These are phyloP conservation scores for Dothideomycetes sp. DNA, from an alignment of 2,329 filamentous ascomycete genomes.

Conservation along the genomic window DNA sequence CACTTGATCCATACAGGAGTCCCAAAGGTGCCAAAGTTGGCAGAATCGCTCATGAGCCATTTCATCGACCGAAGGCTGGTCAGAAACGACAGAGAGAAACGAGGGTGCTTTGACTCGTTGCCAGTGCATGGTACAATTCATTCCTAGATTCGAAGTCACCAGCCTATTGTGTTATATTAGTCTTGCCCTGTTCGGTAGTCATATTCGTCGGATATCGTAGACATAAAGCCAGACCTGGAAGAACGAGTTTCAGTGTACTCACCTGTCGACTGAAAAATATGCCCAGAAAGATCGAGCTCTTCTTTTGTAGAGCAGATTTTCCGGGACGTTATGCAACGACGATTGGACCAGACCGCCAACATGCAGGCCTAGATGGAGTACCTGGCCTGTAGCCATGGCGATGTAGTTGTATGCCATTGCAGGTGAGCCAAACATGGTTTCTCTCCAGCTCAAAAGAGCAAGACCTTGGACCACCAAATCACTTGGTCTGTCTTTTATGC, in stretches of 20 bases:
- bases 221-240: too few relatives aligned
- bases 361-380: constrained; percentile 1
- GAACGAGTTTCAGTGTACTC: too few relatives aligned
- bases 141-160: not conserved
- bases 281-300: not conserved
- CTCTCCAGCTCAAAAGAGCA: not conserved
- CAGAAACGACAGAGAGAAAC: not conserved
- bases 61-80: not conserved
- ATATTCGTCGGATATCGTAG: too few relatives aligned
- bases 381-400: constrained; percentile 1
- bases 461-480: constrained; percentile 2
- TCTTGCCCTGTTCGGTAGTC: too few relatives aligned
- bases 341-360: not conserved
- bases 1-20: constrained; percentile 2
- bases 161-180: too few relatives aligned
- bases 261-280: constrained; percentile 1
- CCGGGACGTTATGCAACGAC: not conserved
- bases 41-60: not conserved
- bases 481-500: not conserved
- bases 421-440: not conserved
- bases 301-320: not conserved
- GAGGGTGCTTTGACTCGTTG: not conserved
- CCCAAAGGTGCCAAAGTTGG: constrained; percentile 1
- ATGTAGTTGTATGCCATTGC: constrained; percentile 1
- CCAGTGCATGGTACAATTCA: constrained; percentile 3